phyloP scores from a whole-genome alignment of 2,329 filamentous ascomycete genomes.

The Aspergillus ochraceus region DNA sequence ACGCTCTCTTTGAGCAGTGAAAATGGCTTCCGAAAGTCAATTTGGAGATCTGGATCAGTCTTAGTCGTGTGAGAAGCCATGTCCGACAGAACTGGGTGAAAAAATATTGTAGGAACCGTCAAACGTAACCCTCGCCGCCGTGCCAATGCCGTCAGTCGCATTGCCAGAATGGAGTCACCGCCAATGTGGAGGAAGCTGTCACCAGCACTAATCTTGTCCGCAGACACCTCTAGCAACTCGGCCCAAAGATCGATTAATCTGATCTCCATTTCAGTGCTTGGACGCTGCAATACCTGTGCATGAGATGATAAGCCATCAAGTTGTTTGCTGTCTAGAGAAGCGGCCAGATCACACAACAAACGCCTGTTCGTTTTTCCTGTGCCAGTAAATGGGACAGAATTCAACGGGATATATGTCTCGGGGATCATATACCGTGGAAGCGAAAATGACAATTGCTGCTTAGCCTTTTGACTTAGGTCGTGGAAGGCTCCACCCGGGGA shows the following conservation, averaged over 20 bases:
- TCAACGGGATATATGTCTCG: neutral
- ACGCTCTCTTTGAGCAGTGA: neutral
- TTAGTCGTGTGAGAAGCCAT: neutral
- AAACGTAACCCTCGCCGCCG: conserved; percentile 18
- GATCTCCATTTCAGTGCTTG: neutral
- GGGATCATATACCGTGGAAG: neutral
- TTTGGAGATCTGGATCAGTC: neutral
- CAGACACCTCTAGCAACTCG: neutral
- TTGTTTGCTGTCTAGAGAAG: neutral
- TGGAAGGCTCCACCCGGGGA: neutral
- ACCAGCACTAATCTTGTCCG: conserved; percentile 16
- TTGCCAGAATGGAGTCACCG: conserved; percentile 31
- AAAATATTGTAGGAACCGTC: conserved; percentile 9
- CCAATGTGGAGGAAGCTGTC: conserved; percentile 32
- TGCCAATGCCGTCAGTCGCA: conserved; percentile 24
- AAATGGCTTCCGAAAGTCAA: neutral
- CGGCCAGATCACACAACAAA: neutral
- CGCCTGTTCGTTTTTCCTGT: neutral
- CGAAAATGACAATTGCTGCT: neutral
- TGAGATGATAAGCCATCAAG: neutral
- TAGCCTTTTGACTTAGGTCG: neutral
- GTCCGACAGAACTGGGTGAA: neutral
- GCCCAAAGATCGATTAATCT: neutral
- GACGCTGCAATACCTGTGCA: neutral
- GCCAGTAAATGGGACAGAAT: neutral